Percentiles rank a stretch among this genome's conserved stretches.
Evolutionary conservation across 2,329 filamentous ascomycete species (phyloP).

Genomic region (Bipolaris bicolor): DNA sequence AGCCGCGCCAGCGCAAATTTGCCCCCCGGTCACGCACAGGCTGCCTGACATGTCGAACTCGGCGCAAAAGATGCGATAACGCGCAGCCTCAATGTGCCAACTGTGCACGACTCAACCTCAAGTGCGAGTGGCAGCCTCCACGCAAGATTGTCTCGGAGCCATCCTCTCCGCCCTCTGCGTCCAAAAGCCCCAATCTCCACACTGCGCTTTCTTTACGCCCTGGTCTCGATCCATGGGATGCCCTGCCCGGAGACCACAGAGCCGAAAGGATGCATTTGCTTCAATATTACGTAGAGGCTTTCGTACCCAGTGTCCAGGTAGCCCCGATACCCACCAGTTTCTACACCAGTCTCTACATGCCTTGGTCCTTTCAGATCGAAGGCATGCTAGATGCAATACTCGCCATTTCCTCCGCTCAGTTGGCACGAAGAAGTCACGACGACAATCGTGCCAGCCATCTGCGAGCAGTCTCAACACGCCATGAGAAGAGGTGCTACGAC

Average conservation of each 20-base stretch:
- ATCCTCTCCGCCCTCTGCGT: constrained; percentile 9
- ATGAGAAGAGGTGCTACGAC: constrained; percentile 42
- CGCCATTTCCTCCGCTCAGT: constrained; percentile 44
- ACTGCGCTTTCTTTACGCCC: constrained; percentile 23
- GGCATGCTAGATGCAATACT: constrained; percentile 47
- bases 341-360: constrained; percentile 46
- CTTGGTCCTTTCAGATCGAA: constrained; percentile 45
- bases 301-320: constrained; percentile 46
- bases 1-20: constrained; percentile 45
- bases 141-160: constrained; percentile 29
- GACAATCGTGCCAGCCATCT: constrained; percentile 39
- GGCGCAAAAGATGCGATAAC: constrained; percentile 46
- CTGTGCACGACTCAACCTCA: constrained; percentile 44
- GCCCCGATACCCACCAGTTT: constrained; percentile 45
- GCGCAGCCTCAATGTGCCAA: constrained; percentile 43
- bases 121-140: constrained; percentile 45
- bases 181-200: constrained; percentile 22
- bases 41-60: constrained; percentile 45
- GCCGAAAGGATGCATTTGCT: constrained; percentile 40
- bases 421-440: constrained; percentile 38
- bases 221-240: constrained; percentile 42
- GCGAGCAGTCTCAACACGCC: constrained; percentile 36
- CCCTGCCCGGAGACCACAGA: constrained; percentile 31
- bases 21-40: constrained; percentile 46
- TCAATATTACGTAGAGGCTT: constrained; percentile 46